Conservation (phyloP, 306 rosid species). For the Fragaria nilgerrensis region DNA sequence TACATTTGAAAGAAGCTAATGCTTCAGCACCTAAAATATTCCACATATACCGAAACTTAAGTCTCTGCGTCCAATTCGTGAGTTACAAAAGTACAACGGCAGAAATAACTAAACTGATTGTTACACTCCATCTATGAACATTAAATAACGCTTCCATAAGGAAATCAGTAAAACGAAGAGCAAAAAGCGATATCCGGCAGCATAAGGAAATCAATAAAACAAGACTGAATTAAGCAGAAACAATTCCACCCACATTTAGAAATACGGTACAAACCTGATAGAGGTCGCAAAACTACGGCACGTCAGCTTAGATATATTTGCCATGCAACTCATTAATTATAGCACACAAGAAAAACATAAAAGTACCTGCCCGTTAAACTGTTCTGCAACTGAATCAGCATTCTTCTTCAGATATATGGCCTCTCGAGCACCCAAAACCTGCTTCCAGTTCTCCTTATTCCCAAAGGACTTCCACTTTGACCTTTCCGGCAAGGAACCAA, state of each 20-base stretch:
- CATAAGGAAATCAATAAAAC: constrained; percentile 1
- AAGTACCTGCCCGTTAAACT: constrained; percentile 57
- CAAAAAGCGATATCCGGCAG: neutral
- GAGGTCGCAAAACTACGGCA: neutral
- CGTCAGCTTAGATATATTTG: neutral
- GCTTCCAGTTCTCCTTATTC: constrained; percentile 56
- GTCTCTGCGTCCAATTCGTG: neutral
- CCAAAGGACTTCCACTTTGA: constrained; percentile 55
- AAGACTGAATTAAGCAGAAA: neutral
- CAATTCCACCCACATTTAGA: neutral
- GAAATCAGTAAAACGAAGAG: neutral
- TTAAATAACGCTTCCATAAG: neutral
- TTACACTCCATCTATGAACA: neutral
- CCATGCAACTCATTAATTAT: neutral
- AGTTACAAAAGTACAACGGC: neutral
- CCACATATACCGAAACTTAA: neutral
- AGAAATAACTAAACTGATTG: neutral
- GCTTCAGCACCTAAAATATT: neutral
- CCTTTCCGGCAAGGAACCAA: constrained; percentile 54
- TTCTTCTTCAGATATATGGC: constrained; percentile 41
- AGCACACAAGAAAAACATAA: neutral
- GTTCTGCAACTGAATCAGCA: constrained; percentile 37
- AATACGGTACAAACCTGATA: neutral
- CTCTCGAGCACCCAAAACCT: constrained; percentile 60
- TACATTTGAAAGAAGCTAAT: neutral